Percentiles rank a stretch among this genome's conserved stretches.
Evolutionary conservation across 1,284 basidiomycete genomes (phyloP).

Genomic region (Rhodotorula mucilaginosa): DNA sequence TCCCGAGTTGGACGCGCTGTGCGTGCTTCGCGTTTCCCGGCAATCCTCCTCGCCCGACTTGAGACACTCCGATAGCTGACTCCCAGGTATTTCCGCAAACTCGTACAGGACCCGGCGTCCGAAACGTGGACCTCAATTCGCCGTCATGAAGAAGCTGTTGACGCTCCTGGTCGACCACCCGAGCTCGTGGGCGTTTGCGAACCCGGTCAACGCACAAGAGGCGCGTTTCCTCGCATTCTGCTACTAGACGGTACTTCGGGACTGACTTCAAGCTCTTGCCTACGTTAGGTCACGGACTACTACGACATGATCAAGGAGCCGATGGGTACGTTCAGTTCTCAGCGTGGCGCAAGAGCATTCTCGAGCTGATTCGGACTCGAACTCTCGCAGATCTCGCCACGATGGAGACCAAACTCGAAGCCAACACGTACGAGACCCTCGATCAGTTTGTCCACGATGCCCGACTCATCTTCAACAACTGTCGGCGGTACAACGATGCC

Average conservation of each 20-base stretch:
- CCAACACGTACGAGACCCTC: constrained; percentile 67
- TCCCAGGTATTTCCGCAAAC: not conserved
- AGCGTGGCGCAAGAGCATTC: not conserved
- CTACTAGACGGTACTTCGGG: not conserved
- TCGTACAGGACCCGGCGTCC: constrained; percentile 54
- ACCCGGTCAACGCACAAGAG: constrained; percentile 77
- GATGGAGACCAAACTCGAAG: constrained; percentile 90
- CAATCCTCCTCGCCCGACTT: too few species aligned
- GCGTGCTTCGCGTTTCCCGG: constrained; percentile 43
- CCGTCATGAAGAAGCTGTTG: constrained; percentile 76
- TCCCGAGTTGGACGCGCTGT: constrained; percentile 76
- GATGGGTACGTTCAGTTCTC: constrained; percentile 69
- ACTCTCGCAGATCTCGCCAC: constrained; percentile 70
- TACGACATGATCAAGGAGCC: constrained; percentile 82
- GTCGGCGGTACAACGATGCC: constrained; percentile 82
- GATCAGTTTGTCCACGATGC: constrained; percentile 78
- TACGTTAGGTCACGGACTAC: constrained; percentile 63
- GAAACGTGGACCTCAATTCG: constrained; percentile 59
- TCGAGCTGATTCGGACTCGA: not conserved
- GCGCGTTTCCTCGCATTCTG: constrained; percentile 52
- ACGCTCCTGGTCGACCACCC: constrained; percentile 77
- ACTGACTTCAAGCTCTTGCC: too few species aligned
- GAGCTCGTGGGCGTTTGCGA: constrained; percentile 81
- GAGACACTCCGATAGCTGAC: too few species aligned
- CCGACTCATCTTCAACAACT: constrained; percentile 86